Evolutionary conservation across 2,329 filamentous ascomycete genomes (phyloP).

Genomic region (Grosmannia penicillata): DNA sequence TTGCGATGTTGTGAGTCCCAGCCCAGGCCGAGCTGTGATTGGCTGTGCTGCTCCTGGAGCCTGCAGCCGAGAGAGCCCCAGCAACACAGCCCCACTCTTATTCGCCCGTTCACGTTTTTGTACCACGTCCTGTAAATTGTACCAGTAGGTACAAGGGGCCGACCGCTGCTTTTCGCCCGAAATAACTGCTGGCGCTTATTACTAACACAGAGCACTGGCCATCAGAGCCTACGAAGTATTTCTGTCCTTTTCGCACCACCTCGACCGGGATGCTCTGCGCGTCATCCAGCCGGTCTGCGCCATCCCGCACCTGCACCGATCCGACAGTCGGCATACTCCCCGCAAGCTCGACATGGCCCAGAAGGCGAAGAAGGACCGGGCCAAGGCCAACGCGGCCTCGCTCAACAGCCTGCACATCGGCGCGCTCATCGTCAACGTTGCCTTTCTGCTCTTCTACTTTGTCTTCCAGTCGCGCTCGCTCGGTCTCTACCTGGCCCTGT

Average conservation of each 20-base stretch:
- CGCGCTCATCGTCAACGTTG: constrained; percentile 52
- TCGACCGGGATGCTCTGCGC: too few species aligned
- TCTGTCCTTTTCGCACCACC: too few species aligned
- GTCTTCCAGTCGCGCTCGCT: constrained; percentile 50
- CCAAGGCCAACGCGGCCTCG: constrained; percentile 61
- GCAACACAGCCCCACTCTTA: constrained; percentile 9
- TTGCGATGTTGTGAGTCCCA: constrained; percentile 26
- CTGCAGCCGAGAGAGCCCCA: constrained; percentile 19
- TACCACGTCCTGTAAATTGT: neutral
- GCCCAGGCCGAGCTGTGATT: constrained; percentile 17
- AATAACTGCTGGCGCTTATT: too few species aligned
- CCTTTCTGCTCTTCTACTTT: constrained; percentile 62
- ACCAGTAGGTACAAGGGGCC: neutral
- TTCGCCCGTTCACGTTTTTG: neutral
- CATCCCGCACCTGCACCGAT: too few species aligned
- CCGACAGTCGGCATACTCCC: neutral
- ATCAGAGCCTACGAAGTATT: too few species aligned
- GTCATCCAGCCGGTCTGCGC: too few species aligned
- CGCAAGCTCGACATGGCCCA: constrained; percentile 34
- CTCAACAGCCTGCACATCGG: constrained; percentile 74
- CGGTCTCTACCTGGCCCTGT: constrained; percentile 56
- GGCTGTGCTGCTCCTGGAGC: constrained; percentile 13
- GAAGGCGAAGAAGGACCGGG: constrained; percentile 50
- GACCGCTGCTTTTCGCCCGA: too few species aligned
- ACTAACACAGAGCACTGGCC: too few species aligned